Percentiles rank a stretch among this genome's conserved stretches.
phyloP scores from a whole-genome alignment of 495 filamentous ascomycete species.

The Penicillium soppii region DNA sequence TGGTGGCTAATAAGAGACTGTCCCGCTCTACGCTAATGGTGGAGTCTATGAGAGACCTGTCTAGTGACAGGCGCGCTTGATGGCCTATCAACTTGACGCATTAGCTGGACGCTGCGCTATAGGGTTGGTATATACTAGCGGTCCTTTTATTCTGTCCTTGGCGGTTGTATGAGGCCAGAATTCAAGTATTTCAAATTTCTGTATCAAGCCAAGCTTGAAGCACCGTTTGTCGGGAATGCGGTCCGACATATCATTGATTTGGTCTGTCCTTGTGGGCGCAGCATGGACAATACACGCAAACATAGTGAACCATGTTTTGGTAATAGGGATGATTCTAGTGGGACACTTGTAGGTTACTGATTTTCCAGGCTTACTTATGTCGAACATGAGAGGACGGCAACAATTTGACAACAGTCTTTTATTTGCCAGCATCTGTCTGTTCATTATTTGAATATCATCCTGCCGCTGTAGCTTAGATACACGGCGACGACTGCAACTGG shows the following conservation, averaged over 20 bases:
- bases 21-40: background rate
- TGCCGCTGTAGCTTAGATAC: slow-evolving; percentile 9
- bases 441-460: slow-evolving; percentile 9
- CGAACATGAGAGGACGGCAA: too few species aligned
- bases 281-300: slow-evolving; percentile 39
- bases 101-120: too few species aligned
- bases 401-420: slow-evolving; percentile 4
- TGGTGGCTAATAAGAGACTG: too few species aligned
- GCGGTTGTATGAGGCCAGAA: slow-evolving; percentile 44
- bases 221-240: slow-evolving; percentile 46
- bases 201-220: slow-evolving; percentile 46
- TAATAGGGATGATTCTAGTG: slow-evolving; percentile 14
- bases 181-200: slow-evolving; percentile 29
- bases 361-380: background rate
- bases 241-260: slow-evolving; percentile 48
- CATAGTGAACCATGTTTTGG: slow-evolving; percentile 7
- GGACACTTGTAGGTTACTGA: slow-evolving; percentile 14
- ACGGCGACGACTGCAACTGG: slow-evolving; percentile 14
- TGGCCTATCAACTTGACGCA: too few species aligned
- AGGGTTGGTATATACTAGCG: too few species aligned
- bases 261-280: slow-evolving; percentile 42
- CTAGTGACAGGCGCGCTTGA: too few species aligned
- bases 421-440: slow-evolving; percentile 15
- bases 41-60: background rate
- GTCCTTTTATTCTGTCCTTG: slow-evolving; percentile 48